Evolutionary conservation across 495 filamentous ascomycete species (phyloP).

Genomic region (Durotheca rogersii): DNA sequence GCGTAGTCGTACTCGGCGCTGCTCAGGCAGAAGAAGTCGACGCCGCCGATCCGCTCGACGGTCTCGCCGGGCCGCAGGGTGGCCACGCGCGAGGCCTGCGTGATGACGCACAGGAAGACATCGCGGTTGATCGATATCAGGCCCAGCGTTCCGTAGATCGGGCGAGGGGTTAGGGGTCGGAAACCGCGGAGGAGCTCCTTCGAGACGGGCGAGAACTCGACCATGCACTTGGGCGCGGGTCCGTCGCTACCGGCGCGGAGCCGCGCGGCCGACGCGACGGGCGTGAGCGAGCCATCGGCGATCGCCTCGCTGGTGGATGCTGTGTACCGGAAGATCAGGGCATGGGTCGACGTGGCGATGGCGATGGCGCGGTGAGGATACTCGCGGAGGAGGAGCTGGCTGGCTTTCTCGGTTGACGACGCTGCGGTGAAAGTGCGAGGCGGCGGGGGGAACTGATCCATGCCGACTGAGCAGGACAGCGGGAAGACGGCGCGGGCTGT

Average conservation of each 20-base stretch:
- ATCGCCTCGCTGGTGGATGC: slow-evolving; percentile 54
- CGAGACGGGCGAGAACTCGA: slow-evolving; percentile 75
- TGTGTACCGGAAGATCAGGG: slow-evolving; percentile 78
- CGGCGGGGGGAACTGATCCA: slow-evolving; percentile 36
- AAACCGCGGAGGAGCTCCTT: slow-evolving; percentile 70
- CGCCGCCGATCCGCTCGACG: slow-evolving; percentile 79
- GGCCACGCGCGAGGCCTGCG: slow-evolving; percentile 71
- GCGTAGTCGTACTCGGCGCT: slow-evolving; percentile 79
- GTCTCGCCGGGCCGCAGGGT: slow-evolving; percentile 82
- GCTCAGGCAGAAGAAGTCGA: slow-evolving; percentile 92
- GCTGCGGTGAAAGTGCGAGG: slow-evolving; percentile 29
- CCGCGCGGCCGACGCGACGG: slow-evolving; percentile 45
- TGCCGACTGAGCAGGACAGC: slow-evolving; percentile 35
- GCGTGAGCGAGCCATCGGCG: slow-evolving; percentile 53
- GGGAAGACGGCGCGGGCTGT: slow-evolving; percentile 18
- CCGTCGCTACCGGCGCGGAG: slow-evolving; percentile 41
- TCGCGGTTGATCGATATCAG: slow-evolving; percentile 82
- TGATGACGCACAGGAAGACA: slow-evolving; percentile 92
- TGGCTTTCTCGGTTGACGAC: slow-evolving; percentile 48
- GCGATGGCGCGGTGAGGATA: slow-evolving; percentile 83
- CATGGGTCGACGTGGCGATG: slow-evolving; percentile 73
- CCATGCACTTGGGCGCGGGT: slow-evolving; percentile 66
- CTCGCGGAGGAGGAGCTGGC: slow-evolving; percentile 67
- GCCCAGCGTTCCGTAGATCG: slow-evolving; percentile 87
- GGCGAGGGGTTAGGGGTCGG: slow-evolving; percentile 65